Evolutionary conservation across 1,284 basidiomycete species (phyloP).

Genomic region (Baeospora myosura): DNA sequence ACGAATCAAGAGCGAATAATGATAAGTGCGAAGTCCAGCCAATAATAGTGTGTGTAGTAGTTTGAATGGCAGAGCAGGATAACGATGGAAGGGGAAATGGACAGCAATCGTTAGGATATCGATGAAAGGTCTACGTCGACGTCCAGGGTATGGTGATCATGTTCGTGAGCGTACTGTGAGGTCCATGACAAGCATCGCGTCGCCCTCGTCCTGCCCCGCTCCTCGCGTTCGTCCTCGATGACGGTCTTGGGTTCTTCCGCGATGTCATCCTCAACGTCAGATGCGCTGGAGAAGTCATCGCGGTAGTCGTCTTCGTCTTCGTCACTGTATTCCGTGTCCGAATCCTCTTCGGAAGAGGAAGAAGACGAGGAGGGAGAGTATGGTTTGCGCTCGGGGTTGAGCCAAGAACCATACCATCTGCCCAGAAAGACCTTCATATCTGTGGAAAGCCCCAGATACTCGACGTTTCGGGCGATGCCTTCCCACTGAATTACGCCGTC

Average conservation of each 20-base stretch:
- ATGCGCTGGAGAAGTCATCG: slow-evolving; percentile 2
- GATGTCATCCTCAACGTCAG: slow-evolving; percentile 4
- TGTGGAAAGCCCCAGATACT: slow-evolving; percentile 63
- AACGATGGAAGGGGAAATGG: background rate
- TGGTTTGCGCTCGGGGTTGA: slow-evolving; percentile 29
- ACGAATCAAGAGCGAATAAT: slow-evolving; percentile 5
- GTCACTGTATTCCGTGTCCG: slow-evolving; percentile 20
- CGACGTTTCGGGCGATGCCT: slow-evolving; percentile 72
- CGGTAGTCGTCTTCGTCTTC: slow-evolving; percentile 3
- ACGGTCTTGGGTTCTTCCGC: background rate
- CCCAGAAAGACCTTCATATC: slow-evolving; percentile 66
- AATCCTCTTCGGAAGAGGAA: slow-evolving; percentile 22
- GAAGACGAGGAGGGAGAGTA: slow-evolving; percentile 5
- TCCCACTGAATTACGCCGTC: slow-evolving; percentile 64
- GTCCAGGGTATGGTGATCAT: background rate
- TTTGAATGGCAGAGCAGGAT: background rate
- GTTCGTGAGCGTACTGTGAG: background rate
- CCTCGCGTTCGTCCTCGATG: background rate
- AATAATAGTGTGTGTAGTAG: background rate
- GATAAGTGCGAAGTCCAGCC: slow-evolving; percentile 2
- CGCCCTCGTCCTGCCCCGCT: slow-evolving; percentile 1
- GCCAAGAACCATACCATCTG: slow-evolving; percentile 54
- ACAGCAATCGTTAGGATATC: background rate
- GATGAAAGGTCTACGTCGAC: background rate
- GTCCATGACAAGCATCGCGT: slow-evolving; percentile 3